phyloP scores from a whole-genome alignment of 306 rosid genomes.

The Cicer cuneatum region DNA sequence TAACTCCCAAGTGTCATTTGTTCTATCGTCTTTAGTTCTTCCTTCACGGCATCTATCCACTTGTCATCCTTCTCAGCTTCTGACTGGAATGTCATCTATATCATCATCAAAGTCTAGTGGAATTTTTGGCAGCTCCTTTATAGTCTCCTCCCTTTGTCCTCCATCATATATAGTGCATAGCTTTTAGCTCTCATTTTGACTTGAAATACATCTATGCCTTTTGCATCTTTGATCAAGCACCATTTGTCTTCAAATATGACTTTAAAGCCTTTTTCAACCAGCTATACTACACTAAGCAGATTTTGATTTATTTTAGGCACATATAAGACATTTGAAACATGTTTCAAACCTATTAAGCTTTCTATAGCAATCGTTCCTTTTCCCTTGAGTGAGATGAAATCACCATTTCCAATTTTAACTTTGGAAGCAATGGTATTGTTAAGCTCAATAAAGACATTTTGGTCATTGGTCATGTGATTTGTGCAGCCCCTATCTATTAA shows the following conservation, averaged over 20 bases:
- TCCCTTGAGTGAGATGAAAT: background rate
- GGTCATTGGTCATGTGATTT: background rate
- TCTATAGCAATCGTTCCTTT: background rate
- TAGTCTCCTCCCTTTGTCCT: too few species aligned
- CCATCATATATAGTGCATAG: background rate
- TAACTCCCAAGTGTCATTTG: too few species aligned
- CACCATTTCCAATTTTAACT: slow-evolving; percentile 8
- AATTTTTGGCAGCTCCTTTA: too few species aligned
- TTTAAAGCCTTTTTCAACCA: background rate
- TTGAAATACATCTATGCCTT: background rate
- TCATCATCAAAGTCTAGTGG: too few species aligned
- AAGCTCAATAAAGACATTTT: background rate
- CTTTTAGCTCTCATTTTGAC: slow-evolving; percentile 6
- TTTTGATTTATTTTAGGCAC: background rate
- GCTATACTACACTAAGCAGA: slow-evolving; percentile 1
- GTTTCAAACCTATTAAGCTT: background rate
- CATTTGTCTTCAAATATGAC: slow-evolving; percentile 11
- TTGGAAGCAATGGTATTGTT: background rate
- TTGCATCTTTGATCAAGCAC: background rate
- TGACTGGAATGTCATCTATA: too few species aligned
- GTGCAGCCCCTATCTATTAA: background rate
- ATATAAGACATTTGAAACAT: slow-evolving; percentile 7
- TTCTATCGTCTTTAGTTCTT: too few species aligned
- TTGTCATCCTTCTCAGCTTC: too few species aligned
- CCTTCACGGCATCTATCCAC: too few species aligned